A percentile compares a stretch with the other conserved stretches of the same genome.
Conservation (phyloP, 129 eudicot species). For the Sambucus nigra region DNA sequence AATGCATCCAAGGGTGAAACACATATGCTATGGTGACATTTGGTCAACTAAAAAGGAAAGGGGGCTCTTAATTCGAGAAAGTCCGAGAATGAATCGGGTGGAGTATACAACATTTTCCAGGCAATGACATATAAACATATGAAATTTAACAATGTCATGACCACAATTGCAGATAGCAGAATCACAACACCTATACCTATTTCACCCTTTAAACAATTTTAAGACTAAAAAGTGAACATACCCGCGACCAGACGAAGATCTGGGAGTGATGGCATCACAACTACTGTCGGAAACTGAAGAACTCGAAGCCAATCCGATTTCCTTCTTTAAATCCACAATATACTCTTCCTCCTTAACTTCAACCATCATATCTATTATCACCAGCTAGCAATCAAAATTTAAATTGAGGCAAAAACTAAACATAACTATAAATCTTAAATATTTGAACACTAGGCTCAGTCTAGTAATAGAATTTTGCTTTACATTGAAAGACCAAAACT, state of each 20-base stretch:
- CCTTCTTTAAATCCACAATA: conserved; percentile 27
- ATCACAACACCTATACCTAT: neutral
- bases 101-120: no score
- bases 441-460: neutral
- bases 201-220: neutral
- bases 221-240: conserved; percentile 21
- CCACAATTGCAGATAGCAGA: neutral
- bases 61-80: no score
- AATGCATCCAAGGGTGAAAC: no score
- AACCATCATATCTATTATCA: conserved; percentile 23
- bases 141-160: neutral
- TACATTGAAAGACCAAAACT: no score
- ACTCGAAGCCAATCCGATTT: conserved; percentile 33
- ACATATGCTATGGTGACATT: no score
- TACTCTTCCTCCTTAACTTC: conserved; percentile 27
- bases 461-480: no score
- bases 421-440: neutral
- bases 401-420: neutral
- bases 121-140: no score
- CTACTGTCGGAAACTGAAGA: conserved; percentile 57
- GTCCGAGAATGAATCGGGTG: no score
- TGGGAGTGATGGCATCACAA: conserved; percentile 46
- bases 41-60: no score
- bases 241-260: conserved; percentile 43
- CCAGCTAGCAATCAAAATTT: neutral